phyloP scores from a whole-genome alignment of 2,329 filamentous ascomycete genomes.

The Colletotrichum noveboracense region DNA sequence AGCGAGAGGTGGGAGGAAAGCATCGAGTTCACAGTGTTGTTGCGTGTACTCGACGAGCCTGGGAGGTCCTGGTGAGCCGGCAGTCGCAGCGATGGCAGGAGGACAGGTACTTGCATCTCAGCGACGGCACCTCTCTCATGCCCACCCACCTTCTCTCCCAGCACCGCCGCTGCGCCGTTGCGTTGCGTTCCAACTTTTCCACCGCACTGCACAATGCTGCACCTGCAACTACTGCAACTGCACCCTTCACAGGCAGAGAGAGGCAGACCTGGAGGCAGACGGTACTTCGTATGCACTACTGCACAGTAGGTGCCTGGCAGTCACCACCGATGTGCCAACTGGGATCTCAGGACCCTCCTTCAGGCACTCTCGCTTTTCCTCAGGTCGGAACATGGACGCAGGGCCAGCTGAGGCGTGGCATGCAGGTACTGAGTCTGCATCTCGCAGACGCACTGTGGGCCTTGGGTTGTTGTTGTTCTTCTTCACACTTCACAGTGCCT shows the following conservation, averaged over 20 bases:
- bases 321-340: neutral
- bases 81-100: neutral
- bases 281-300: neutral
- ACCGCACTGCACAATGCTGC: neutral
- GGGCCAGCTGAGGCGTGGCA: slow-evolving; percentile 18
- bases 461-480: neutral
- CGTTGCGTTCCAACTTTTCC: neutral
- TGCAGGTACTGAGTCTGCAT: slow-evolving; percentile 19
- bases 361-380: neutral
- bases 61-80: neutral
- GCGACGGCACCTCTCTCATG: neutral
- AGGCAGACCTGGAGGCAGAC: neutral
- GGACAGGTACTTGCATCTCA: neutral
- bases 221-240: neutral
- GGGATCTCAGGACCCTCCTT: neutral
- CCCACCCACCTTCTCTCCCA: neutral
- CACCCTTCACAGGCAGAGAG: neutral
- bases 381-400: slow-evolving; percentile 11
- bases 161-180: neutral
- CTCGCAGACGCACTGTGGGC: slow-evolving; percentile 7
- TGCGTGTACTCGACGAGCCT: slow-evolving; percentile 2
- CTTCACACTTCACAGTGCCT: neutral
- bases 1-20: neutral
- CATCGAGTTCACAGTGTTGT: neutral
- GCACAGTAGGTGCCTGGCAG: neutral